Conservation (phyloP, 2,329 filamentous ascomycete species). For the Alternaria atra region DNA sequence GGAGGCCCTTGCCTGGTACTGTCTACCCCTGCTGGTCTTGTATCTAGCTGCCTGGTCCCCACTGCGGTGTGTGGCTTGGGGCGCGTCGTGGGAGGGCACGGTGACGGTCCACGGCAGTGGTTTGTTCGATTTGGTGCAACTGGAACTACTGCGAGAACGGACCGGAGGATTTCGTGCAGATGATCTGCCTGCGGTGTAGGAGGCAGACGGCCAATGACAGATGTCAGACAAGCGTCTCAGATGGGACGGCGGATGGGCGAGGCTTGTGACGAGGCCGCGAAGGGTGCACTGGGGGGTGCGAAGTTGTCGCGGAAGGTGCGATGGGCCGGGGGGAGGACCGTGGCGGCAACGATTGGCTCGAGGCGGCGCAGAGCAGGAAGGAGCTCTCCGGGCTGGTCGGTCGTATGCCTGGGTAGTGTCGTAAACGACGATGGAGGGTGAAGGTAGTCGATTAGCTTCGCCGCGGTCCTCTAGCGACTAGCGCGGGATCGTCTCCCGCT, state of each 20-base stretch:
- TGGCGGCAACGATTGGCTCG: constrained; percentile 43
- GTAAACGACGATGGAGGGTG: constrained; percentile 14
- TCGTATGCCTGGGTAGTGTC: constrained; percentile 6
- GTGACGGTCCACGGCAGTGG: constrained; percentile 7
- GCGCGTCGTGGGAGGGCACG: constrained; percentile 20
- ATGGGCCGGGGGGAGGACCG: constrained; percentile 23
- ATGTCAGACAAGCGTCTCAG: constrained; percentile 49
- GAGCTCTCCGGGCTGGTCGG: not conserved
- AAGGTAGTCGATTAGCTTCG: constrained; percentile 5
- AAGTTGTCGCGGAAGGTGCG: not conserved
- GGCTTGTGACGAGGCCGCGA: constrained; percentile 47
- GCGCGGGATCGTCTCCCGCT: constrained; percentile 32
- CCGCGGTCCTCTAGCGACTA: constrained; percentile 12
- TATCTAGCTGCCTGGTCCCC: constrained; percentile 19
- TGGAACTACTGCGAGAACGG: constrained; percentile 37
- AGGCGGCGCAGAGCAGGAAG: constrained; percentile 17
- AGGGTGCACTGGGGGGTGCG: constrained; percentile 21
- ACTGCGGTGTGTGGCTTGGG: constrained; percentile 19
- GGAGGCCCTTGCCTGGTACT: constrained; percentile 13
- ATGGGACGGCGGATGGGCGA: constrained; percentile 40
- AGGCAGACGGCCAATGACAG: constrained; percentile 46
- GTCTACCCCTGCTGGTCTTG: not conserved
- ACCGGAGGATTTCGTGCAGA: constrained; percentile 62
- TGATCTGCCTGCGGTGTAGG: constrained; percentile 54
- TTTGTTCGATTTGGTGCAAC: constrained; percentile 12